A percentile compares a stretch with the other conserved stretches of the same genome.
phyloP scores from a whole-genome alignment of 495 filamentous ascomycete genomes.

The Hypoxylon lenormandii region DNA sequence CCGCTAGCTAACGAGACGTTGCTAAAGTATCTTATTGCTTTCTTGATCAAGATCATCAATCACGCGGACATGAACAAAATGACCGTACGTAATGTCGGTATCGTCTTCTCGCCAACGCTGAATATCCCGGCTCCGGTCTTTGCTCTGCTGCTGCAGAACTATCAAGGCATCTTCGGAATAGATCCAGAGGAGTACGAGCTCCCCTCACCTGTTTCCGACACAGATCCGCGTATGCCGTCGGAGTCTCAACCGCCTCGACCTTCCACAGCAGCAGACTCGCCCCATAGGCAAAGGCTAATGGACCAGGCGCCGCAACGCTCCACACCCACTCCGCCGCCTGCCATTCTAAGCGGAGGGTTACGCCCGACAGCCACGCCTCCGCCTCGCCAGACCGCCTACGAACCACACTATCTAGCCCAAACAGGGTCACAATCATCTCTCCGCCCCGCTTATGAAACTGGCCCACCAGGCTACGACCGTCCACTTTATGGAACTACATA shows the following conservation, averaged over 20 bases:
- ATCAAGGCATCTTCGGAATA: conserved; percentile 83
- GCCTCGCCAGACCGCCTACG: conserved; percentile 54
- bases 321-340: conserved; percentile 60
- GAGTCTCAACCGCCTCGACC: conserved; percentile 51
- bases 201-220: conserved; percentile 48
- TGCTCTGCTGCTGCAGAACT: conserved; percentile 91
- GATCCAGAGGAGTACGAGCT: conserved; percentile 70
- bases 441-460: conserved; percentile 59
- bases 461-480: conserved; percentile 55
- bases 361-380: conserved; percentile 60
- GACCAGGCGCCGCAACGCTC: conserved; percentile 55
- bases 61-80: conserved; percentile 95
- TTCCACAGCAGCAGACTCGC: conserved; percentile 58
- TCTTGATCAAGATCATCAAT: conserved; percentile 88
- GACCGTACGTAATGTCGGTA: conserved; percentile 96
- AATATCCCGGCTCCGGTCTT: conserved; percentile 97
- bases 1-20: conserved; percentile 83
- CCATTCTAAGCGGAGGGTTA: conserved; percentile 51
- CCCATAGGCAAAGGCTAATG: conserved; percentile 60
- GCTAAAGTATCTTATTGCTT: conserved; percentile 82
- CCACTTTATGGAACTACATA: conserved; percentile 52
- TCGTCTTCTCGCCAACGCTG: conserved; percentile 97
- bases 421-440: conserved; percentile 49
- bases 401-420: conserved; percentile 52
- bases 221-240: conserved; percentile 28